These are phyloP conservation scores for Neurospora terricola DNA, from an alignment of 495 filamentous ascomycete species.

Conservation along the genomic window DNA sequence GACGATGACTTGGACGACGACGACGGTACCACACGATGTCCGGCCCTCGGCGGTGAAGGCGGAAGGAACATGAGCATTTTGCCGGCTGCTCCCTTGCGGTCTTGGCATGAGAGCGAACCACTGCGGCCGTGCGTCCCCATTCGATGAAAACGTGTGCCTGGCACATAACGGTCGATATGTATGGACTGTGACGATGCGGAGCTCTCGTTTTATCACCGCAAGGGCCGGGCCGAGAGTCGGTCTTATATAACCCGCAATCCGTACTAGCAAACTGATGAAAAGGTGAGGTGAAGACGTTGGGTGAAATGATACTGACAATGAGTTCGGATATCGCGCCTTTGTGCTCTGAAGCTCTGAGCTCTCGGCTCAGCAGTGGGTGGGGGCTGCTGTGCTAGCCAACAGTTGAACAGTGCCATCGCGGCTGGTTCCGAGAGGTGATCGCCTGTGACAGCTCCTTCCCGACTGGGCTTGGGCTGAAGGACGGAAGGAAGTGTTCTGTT, in stretches of 20 bases:
- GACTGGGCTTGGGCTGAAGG: not conserved
- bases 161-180: not conserved
- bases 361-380: not conserved
- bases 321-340: not conserved
- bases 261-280: not conserved
- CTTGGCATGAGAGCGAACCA: not conserved
- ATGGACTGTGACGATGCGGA: not conserved
- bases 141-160: not conserved
- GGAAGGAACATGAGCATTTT: not conserved
- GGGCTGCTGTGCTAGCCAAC: not conserved
- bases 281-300: not conserved
- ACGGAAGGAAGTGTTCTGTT: not conserved
- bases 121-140: not conserved
- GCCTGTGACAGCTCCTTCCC: not conserved
- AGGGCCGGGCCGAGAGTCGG: not conserved
- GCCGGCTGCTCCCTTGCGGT: not conserved
- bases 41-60: not conserved
- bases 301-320: not conserved
- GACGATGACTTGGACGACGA: not conserved
- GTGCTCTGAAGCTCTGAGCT: not conserved
- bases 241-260: not conserved
- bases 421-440: not conserved
- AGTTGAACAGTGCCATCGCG: not conserved
- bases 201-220: not conserved
- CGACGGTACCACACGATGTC: not conserved